Conservation (phyloP, 2,329 filamentous ascomycete species). For the Ceratocystis alfenasii region DNA sequence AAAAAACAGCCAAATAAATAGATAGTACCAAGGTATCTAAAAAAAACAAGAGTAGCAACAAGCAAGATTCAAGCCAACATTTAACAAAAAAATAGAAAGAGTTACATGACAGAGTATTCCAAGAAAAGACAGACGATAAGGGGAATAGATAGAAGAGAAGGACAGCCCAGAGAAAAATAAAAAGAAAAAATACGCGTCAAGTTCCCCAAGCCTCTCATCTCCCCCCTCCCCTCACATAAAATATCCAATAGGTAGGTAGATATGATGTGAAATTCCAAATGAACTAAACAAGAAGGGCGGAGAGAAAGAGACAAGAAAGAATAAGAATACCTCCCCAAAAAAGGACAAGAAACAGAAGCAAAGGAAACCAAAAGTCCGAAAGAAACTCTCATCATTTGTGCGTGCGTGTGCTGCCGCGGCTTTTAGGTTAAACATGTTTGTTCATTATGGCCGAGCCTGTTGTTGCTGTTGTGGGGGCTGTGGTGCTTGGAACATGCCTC, state of each 20-base stretch:
- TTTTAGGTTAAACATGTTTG: conserved; percentile 1
- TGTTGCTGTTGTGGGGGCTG: background rate
- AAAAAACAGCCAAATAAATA: background rate
- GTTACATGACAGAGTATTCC: conserved; percentile 14
- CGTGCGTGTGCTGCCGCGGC: background rate
- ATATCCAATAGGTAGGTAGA: background rate
- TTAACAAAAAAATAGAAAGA: conserved; percentile 6
- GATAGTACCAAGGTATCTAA: conserved; percentile 14
- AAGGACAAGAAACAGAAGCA: background rate
- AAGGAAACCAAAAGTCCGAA: background rate
- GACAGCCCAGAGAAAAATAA: background rate
- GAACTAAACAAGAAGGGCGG: conserved; percentile 11
- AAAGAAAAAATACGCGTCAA: background rate
- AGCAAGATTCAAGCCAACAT: conserved; percentile 8
- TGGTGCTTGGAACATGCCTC: conserved; percentile 1
- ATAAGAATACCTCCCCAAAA: background rate
- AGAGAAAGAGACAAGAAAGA: conserved; percentile 7
- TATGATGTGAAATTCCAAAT: conserved; percentile 4
- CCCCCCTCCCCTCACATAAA: background rate
- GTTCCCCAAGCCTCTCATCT: background rate
- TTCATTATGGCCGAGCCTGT: conserved; percentile 11
- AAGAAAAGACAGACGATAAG: conserved; percentile 4
- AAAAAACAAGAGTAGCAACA: background rate
- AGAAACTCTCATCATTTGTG: conserved; percentile 8
- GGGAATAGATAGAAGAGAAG: conserved; percentile 9